These are phyloP conservation scores for Colletotrichum spinosum DNA, from an alignment of 2,329 filamentous ascomycete genomes.

Conservation along the genomic window DNA sequence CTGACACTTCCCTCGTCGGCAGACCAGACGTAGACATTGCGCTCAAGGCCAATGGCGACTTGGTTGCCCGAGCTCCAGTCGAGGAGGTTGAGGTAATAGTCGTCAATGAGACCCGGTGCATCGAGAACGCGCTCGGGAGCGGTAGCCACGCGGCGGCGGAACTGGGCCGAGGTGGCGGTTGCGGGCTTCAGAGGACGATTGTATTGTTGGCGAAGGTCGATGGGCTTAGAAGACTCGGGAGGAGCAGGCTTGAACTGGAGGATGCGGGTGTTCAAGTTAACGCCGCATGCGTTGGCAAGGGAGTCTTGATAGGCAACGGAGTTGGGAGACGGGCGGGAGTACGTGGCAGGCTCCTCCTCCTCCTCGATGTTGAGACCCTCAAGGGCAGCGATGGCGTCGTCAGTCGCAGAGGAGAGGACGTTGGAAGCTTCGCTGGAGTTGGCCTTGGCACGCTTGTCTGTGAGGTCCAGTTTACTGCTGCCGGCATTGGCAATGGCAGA, in stretches of 20 bases:
- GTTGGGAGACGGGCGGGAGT: slow-evolving; percentile 86
- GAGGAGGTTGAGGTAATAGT: slow-evolving; percentile 98
- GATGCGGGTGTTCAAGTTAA: slow-evolving; percentile 93
- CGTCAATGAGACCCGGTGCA: slow-evolving; percentile 93
- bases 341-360: slow-evolving; percentile 75
- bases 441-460: slow-evolving; percentile 79
- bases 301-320: slow-evolving; percentile 93
- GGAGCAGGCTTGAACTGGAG: slow-evolving; percentile 97
- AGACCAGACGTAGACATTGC: slow-evolving; percentile 98
- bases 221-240: slow-evolving; percentile 98
- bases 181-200: slow-evolving; percentile 92
- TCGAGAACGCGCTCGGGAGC: slow-evolving; percentile 96
- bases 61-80: slow-evolving; percentile 99
- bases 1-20: slow-evolving; percentile 91
- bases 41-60: slow-evolving; percentile 96
- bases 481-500: slow-evolving; percentile 87
- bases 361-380: slow-evolving; percentile 82
- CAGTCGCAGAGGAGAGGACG: slow-evolving; percentile 81
- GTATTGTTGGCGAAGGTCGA: slow-evolving; percentile 97
- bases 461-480: slow-evolving; percentile 81
- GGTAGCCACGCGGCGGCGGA: slow-evolving; percentile 90
- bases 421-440: slow-evolving; percentile 77
- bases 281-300: slow-evolving; percentile 89
- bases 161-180: slow-evolving; percentile 81
- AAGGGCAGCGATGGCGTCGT: slow-evolving; percentile 83